Percentiles rank a stretch among this genome's conserved stretches.
Conservation (phyloP, 2,329 filamentous ascomycete species). For the Penicillium crustosum region DNA sequence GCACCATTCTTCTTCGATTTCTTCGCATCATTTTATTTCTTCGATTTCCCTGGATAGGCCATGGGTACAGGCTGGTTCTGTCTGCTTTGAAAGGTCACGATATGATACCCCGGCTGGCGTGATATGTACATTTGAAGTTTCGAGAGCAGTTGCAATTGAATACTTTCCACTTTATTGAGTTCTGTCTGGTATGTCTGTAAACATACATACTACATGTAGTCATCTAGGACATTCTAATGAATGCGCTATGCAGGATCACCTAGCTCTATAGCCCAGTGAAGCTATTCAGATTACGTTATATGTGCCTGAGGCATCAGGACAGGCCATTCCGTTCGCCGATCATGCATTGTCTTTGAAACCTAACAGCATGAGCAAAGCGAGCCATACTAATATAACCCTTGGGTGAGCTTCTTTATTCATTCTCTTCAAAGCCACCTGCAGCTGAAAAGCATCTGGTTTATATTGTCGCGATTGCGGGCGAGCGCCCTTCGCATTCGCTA, state of each 20-base stretch:
- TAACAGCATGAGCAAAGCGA: constrained; percentile 6
- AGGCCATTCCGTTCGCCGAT: constrained; percentile 13
- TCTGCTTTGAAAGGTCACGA: constrained; percentile 26
- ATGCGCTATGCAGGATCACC: neutral
- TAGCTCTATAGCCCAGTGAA: neutral
- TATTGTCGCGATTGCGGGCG: constrained; percentile 6
- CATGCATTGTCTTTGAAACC: constrained; percentile 13
- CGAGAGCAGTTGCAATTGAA: constrained; percentile 15
- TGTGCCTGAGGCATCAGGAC: constrained; percentile 25
- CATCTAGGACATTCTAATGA: neutral
- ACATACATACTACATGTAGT: neutral
- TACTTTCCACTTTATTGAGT: constrained; percentile 1
- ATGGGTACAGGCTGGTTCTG: constrained; percentile 21
- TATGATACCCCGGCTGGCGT: constrained; percentile 34
- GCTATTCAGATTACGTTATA: neutral
- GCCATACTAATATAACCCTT: constrained; percentile 1
- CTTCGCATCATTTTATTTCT: constrained; percentile 3
- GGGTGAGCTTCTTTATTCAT: neutral
- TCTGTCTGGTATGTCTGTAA: neutral
- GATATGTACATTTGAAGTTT: constrained; percentile 12
- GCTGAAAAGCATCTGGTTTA: neutral
- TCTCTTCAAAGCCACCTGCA: neutral
- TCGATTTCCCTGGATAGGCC: constrained; percentile 9
- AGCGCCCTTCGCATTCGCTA: constrained; percentile 1
- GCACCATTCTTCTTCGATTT: constrained; percentile 5